Evolutionary conservation across 352 stramenopile species (phyloP).

Genomic region (Peronospora belbahrii): DNA sequence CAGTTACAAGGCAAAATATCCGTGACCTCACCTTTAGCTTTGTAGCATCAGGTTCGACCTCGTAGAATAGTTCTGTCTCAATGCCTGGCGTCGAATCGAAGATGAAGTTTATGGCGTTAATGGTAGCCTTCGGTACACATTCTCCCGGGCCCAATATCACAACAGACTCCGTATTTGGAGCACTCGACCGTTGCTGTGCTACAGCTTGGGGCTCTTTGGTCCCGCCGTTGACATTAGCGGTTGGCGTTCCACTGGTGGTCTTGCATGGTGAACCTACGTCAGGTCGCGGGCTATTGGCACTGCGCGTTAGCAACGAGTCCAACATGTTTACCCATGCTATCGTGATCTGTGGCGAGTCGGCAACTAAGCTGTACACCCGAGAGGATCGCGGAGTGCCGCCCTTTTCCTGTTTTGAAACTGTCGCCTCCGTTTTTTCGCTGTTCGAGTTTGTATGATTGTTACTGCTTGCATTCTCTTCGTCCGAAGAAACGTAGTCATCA

Average conservation of each 20-base stretch:
- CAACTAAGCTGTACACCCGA: conserved; percentile 68
- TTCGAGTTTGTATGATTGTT: conserved; percentile 21
- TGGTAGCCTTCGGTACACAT: conserved; percentile 43
- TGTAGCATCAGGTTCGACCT: conserved; percentile 33
- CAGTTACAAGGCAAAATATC: neutral
- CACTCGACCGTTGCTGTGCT: conserved; percentile 33
- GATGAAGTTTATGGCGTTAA: conserved; percentile 73
- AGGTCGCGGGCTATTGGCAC: conserved; percentile 64
- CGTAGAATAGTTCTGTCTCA: conserved; percentile 69
- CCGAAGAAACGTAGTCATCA: conserved; percentile 71
- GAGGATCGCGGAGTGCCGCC: conserved; percentile 53
- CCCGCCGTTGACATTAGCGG: conserved; percentile 17
- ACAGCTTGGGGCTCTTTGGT: conserved; percentile 22
- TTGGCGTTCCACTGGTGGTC: conserved; percentile 2
- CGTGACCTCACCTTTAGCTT: conserved; percentile 44
- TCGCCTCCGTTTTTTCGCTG: conserved; percentile 15
- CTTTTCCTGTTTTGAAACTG: conserved; percentile 29
- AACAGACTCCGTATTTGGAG: conserved; percentile 37
- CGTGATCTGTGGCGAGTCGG: conserved; percentile 64
- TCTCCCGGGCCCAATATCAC: conserved; percentile 40
- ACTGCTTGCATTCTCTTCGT: conserved; percentile 51
- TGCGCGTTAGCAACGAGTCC: conserved; percentile 60
- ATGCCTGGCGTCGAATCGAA: conserved; percentile 74
- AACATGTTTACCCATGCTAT: conserved; percentile 70
- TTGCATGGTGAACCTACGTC: conserved; percentile 26